Conservation (phyloP, 2,329 filamentous ascomycete species). For the Calonectria hawksworthii region DNA sequence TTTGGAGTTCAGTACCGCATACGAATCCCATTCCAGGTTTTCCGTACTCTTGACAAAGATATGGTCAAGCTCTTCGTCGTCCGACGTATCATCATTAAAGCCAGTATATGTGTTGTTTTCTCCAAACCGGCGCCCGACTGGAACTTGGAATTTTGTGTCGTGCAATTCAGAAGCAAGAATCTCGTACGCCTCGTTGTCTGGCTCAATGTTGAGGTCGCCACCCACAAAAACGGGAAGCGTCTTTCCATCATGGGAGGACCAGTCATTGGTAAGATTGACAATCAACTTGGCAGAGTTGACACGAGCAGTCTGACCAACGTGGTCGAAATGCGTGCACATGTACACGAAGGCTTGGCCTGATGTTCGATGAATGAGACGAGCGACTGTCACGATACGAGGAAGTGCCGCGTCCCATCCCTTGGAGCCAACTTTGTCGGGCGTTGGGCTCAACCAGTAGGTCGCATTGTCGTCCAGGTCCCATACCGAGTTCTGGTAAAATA, state of each 20-base stretch:
- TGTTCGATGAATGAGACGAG: slow-evolving; percentile 57
- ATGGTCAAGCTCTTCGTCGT: slow-evolving; percentile 47
- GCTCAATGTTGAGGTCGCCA: slow-evolving; percentile 50
- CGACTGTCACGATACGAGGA: slow-evolving; percentile 63
- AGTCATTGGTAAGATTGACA: slow-evolving; percentile 47
- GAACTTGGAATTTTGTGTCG: slow-evolving; percentile 44
- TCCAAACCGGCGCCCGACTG: slow-evolving; percentile 40
- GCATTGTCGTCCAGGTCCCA: slow-evolving; percentile 67
- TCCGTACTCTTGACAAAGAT: slow-evolving; percentile 48
- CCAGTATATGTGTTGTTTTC: slow-evolving; percentile 49
- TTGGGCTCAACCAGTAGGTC: slow-evolving; percentile 74
- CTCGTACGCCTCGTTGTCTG: slow-evolving; percentile 45
- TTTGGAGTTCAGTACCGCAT: slow-evolving; percentile 43
- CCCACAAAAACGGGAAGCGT: slow-evolving; percentile 49
- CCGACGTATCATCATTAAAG: slow-evolving; percentile 38
- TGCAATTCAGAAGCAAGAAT: slow-evolving; percentile 43
- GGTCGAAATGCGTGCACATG: slow-evolving; percentile 68
- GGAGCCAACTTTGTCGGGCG: slow-evolving; percentile 66
- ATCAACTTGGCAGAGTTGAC: slow-evolving; percentile 57
- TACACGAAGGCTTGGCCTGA: slow-evolving; percentile 57
- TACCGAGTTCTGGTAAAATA: slow-evolving; percentile 70
- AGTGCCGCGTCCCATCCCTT: slow-evolving; percentile 68
- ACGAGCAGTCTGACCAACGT: slow-evolving; percentile 58
- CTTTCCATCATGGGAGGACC: slow-evolving; percentile 33
- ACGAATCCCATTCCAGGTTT: slow-evolving; percentile 41